Base-by-base conservation (phyloP, 331 rosid genomes). In the Prunus yedoensis region DNA sequence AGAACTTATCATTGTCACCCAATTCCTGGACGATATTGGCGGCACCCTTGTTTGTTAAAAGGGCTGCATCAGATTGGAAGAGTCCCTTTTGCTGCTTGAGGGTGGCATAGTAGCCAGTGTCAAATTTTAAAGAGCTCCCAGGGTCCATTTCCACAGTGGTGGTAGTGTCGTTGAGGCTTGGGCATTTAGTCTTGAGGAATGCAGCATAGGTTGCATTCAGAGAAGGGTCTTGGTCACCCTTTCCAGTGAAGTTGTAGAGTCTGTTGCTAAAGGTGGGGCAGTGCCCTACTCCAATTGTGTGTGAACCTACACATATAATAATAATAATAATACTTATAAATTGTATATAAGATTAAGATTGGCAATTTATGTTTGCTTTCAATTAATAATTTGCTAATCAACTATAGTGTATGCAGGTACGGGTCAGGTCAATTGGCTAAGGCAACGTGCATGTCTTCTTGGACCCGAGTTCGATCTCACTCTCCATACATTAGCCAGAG, bases 191-290 rank as follows among this genome's bases (percentile, higher is more conserved):
- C 51, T 66, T 76, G 27, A 83, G 66, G 0, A 30, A 12, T 7
- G 52, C 10, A 12, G 86, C 84, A 32, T 86, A 83, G 4, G 11
- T 68, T 18, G 87, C 0, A 63, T 88, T 2, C 68, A 90, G 66
- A 3, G 90, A 80, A 69, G 89, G 89, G 65, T 86, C 96, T 51
- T 80, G 56, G 73, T 62, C 84, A 82, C 38, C 92, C 83, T 69
- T 90, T 47, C 96, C 88, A 0, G 83, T 86, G 87, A 88, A 88
- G 66, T 88, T 90, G 69, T 84, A 84, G 16, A 84, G 83, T 77
- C 92, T 82, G 35, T 28, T 83, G 58, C 83, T 84, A 75, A 90
- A 79, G 16, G 21, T n/a, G 56, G 27, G 70, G 89, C 92, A 88
- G 41, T 83, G 89, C 0, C 82, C 89, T 10, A 73, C 15, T 63